Base-by-base conservation (phyloP, 176 grass and related monocot genomes). In the Aegilops umbellulata region DNA sequence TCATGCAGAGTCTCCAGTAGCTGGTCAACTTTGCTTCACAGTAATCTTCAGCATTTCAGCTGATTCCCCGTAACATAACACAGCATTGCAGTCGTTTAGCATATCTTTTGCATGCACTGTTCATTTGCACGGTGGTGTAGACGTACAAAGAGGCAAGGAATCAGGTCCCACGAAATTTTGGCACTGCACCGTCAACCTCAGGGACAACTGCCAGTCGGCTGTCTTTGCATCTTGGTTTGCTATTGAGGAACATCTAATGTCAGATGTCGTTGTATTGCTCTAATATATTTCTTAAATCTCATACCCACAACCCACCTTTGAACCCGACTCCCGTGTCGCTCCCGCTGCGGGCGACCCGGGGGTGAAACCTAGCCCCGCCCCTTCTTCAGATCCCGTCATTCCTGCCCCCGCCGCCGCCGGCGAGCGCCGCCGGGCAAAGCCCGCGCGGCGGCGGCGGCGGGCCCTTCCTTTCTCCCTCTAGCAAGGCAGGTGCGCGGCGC, bases 1-100 rank as follows among this genome's bases (percentile, higher is more conserved):
- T 64, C 36, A 39, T 78, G 70, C 89, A 98, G 95, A 81, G 80
- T 82, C 87, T 98, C 17, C 76, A 98, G 74, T 95, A 3, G 93
- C 69, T 90, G 90, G 69, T 93, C 77, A 89, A 84, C 55, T 91
- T 86, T 62, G 80, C 86, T 82, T 85, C 35, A 7, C 79, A 71
- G 65, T 75, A 76, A 73, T 32, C 14, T 69, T 75, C 69, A 76
- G 60, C 74, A 75, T 51, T 76, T 76, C 27, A 80, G 73, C 69
- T 11, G 24, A 81, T 32, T 55, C 30, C 29, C 15, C 3, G 64
- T 9, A 74, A 79, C 61, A 83, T 15, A 26, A 7, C 76, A 49
- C 20, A 55, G 7, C 51, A n/a, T n/a, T n/a, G n/a, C n/a, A 55
- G 51, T 55, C 17, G 2, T 20, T 55, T 55, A 55, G 17, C 51